phyloP scores from a whole-genome alignment of 192 early-diverging fungal species.

The Glomus cerebriforme region DNA sequence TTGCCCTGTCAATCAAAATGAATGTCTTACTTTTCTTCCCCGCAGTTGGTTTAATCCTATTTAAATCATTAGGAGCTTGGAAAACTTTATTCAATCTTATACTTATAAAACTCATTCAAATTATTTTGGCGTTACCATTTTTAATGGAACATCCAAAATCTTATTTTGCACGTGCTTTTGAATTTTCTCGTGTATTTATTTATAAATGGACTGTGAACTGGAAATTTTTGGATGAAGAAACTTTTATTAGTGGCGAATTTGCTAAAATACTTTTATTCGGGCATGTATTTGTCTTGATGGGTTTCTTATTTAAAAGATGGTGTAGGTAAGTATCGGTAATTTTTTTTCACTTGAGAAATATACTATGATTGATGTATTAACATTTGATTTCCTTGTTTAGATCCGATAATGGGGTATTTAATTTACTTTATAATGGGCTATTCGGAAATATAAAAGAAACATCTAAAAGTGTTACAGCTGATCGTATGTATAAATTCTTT shows the following conservation, averaged over 20 bases:
- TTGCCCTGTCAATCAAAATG: slow-evolving; percentile 92
- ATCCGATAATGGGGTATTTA: slow-evolving; percentile 40
- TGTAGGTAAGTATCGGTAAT: slow-evolving; percentile 39
- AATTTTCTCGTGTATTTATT: slow-evolving; percentile 82
- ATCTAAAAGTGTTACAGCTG: slow-evolving; percentile 27
- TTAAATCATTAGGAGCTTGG: slow-evolving; percentile 48
- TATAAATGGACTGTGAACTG: slow-evolving; percentile 98
- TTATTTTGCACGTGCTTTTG: slow-evolving; percentile 82
- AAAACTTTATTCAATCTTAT: slow-evolving; percentile 51
- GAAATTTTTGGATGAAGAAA: slow-evolving; percentile 73
- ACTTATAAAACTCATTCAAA: slow-evolving; percentile 51
- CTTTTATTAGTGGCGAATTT: slow-evolving; percentile 67
- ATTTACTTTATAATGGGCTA: slow-evolving; percentile 34
- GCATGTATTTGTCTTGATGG: slow-evolving; percentile 64
- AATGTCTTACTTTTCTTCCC: slow-evolving; percentile 91
- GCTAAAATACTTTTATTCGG: slow-evolving; percentile 56
- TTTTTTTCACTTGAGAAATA: neutral
- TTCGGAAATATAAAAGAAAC: neutral
- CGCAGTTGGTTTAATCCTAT: slow-evolving; percentile 72
- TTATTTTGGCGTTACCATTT: slow-evolving; percentile 44
- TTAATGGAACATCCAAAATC: slow-evolving; percentile 47
- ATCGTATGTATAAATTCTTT: slow-evolving; percentile 37
- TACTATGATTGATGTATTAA: neutral
- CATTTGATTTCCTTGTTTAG: slow-evolving; percentile 15
- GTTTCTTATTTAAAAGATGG: slow-evolving; percentile 63